Evolutionary conservation across 805 yeast species (phyloP).

Genomic region (Nakazawaea ishiwadae): DNA sequence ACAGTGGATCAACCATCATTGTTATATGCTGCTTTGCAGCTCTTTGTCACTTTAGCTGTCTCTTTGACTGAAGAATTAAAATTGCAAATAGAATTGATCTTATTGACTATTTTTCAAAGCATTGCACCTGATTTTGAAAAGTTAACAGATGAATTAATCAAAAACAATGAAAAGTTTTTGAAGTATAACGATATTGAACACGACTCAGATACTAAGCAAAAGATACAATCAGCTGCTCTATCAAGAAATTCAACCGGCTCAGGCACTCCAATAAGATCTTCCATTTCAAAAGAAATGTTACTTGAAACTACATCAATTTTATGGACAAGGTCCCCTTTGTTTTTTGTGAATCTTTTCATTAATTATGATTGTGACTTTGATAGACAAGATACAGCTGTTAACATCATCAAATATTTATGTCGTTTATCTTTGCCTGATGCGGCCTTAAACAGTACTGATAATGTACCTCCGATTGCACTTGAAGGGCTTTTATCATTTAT

Average conservation of each 20-base stretch:
- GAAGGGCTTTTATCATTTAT: conserved; percentile 79
- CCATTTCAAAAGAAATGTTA: conserved; percentile 68
- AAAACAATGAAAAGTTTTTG: conserved; percentile 24
- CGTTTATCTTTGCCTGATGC: conserved; percentile 82
- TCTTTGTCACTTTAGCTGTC: conserved; percentile 67
- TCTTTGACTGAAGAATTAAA: conserved; percentile 63
- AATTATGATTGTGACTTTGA: conserved; percentile 90
- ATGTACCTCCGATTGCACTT: conserved; percentile 89
- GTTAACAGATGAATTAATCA: conserved; percentile 22
- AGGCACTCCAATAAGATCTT: conserved; percentile 20
- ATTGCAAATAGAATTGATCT: conserved; percentile 74
- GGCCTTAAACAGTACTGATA: conserved; percentile 72
- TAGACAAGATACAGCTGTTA: conserved; percentile 68
- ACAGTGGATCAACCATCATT: conserved; percentile 67
- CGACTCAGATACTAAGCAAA: conserved; percentile 22
- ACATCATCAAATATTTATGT: conserved; percentile 65
- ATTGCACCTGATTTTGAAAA: conserved; percentile 22
- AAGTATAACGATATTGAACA: conserved; percentile 22
- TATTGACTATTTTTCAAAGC: conserved; percentile 54
- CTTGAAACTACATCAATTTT: conserved; percentile 79
- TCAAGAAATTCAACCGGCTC: conserved; percentile 8
- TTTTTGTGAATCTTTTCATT: conserved; percentile 72
- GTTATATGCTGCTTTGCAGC: conserved; percentile 68
- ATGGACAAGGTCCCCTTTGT: conserved; percentile 76
- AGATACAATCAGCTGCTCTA: conserved; percentile 22